Evolutionary conservation across 495 filamentous ascomycete genomes (phyloP).

Genomic region (Patellaria atrata): DNA sequence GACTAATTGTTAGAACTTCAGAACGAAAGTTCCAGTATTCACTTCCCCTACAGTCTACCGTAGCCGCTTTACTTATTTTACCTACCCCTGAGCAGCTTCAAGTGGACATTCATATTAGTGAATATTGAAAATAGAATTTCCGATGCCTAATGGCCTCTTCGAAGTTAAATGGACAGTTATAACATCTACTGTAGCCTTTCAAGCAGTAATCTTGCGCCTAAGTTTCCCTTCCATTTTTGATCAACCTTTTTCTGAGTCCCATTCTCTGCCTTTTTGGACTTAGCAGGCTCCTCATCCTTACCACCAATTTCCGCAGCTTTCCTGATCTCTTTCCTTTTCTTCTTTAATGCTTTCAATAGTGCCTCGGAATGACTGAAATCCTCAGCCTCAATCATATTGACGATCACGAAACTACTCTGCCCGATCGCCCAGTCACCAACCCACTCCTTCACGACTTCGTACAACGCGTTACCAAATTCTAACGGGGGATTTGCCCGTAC

Average conservation of each 20-base stretch:
- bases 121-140: no score
- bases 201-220: conserved; percentile 39
- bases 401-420: conserved; percentile 63
- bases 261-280: conserved; percentile 21
- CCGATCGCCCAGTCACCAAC: conserved; percentile 79
- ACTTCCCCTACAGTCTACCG: no score
- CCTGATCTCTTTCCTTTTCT: conserved; percentile 38
- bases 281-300: conserved; percentile 16
- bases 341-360: conserved; percentile 48
- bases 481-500: conserved; percentile 57
- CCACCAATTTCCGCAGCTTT: conserved; percentile 32
- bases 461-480: conserved; percentile 64
- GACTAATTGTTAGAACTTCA: no score
- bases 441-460: conserved; percentile 56
- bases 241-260: conserved; percentile 25
- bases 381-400: conserved; percentile 63
- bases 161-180: no score
- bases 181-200: no score
- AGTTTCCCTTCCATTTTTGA: conserved; percentile 34
- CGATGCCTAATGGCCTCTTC: no score
- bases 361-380: conserved; percentile 56
- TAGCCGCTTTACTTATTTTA: no score
- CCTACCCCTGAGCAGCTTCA: no score
- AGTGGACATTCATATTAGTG: no score
- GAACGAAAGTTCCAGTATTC: no score